Conservation (phyloP, 768 basidiomycete species). For the Dacryopinax primogenitus region DNA sequence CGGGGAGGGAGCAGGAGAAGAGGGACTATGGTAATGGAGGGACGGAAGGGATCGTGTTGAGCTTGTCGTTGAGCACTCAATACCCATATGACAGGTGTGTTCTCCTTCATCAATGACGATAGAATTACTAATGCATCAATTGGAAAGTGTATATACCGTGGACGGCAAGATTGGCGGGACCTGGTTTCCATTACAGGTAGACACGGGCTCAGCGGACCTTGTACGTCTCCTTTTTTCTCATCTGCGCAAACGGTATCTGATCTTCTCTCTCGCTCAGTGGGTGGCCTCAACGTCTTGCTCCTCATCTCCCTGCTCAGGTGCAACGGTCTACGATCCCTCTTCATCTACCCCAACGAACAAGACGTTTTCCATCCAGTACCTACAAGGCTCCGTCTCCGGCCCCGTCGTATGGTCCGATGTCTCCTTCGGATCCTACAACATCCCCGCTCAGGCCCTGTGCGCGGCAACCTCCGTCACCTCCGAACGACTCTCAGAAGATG, state of each 20-base stretch:
- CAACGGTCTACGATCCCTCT: slow-evolving; percentile 42
- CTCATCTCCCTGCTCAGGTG: slow-evolving; percentile 38
- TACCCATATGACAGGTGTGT: slow-evolving; percentile 1
- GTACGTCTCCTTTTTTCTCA: slow-evolving; percentile 31
- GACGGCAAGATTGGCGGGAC: slow-evolving; percentile 45
- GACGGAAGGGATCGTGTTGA: neutral
- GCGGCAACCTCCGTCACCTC: slow-evolving; percentile 42
- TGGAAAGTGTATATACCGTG: slow-evolving; percentile 50
- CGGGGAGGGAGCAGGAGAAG: neutral
- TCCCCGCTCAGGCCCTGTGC: slow-evolving; percentile 55
- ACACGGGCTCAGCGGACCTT: slow-evolving; percentile 72
- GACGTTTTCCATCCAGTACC: slow-evolving; percentile 43
- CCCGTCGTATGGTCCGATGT: slow-evolving; percentile 60
- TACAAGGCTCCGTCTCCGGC: slow-evolving; percentile 45
- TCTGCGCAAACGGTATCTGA: too few relatives aligned
- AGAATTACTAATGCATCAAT: neutral
- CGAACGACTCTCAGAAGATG: slow-evolving; percentile 41
- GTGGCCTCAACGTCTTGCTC: slow-evolving; percentile 55
- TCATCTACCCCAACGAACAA: slow-evolving; percentile 32
- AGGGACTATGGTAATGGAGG: neutral
- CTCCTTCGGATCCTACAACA: slow-evolving; percentile 47
- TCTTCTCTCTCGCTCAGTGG: slow-evolving; percentile 46
- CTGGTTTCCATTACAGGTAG: slow-evolving; percentile 53
- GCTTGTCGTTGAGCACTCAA: neutral
- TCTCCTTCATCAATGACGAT: neutral